Evolutionary conservation across 1,284 basidiomycete genomes (phyloP).

Genomic region (Leccinum subrobustum): DNA sequence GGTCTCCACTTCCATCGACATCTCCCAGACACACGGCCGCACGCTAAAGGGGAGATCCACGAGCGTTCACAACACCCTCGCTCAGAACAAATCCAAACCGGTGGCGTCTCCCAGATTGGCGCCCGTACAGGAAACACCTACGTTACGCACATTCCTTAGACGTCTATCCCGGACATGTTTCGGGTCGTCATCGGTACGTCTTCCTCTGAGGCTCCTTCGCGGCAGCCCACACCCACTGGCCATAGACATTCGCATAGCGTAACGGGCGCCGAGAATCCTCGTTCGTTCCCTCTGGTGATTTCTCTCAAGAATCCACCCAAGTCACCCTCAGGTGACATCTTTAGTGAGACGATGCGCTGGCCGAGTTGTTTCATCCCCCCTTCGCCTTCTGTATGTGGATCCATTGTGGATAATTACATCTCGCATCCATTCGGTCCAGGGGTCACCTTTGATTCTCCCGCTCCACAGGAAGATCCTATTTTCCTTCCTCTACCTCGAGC

Average conservation of each 20-base stretch:
- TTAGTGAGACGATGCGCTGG: slow-evolving; percentile 68
- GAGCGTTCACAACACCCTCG: slow-evolving; percentile 64
- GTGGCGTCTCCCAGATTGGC: slow-evolving; percentile 16
- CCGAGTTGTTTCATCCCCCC: slow-evolving; percentile 35
- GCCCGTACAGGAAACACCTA: slow-evolving; percentile 19
- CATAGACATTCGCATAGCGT: slow-evolving; percentile 77
- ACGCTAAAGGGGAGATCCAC: slow-evolving; percentile 47
- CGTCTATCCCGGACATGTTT: slow-evolving; percentile 70
- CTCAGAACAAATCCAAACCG: slow-evolving; percentile 50
- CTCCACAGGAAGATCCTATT: slow-evolving; percentile 37
- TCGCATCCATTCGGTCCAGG: slow-evolving; percentile 62
- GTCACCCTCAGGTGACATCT: slow-evolving; percentile 49
- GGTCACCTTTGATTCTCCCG: slow-evolving; percentile 60
- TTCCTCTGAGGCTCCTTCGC: slow-evolving; percentile 23
- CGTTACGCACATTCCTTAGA: slow-evolving; percentile 39
- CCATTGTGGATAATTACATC: slow-evolving; percentile 33
- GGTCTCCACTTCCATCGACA: slow-evolving; percentile 30
- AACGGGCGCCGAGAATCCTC: slow-evolving; percentile 64
- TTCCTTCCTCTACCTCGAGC: slow-evolving; percentile 46
- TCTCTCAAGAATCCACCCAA: slow-evolving; percentile 14
- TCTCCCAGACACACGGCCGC: slow-evolving; percentile 20
- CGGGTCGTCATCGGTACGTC: slow-evolving; percentile 30
- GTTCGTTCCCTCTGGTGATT: slow-evolving; percentile 28
- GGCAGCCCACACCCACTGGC: slow-evolving; percentile 40
- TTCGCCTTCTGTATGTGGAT: slow-evolving; percentile 36